These are phyloP conservation scores for Phycomyces nitens DNA, from an alignment of 192 early-diverging fungal species.

Conservation along the genomic window DNA sequence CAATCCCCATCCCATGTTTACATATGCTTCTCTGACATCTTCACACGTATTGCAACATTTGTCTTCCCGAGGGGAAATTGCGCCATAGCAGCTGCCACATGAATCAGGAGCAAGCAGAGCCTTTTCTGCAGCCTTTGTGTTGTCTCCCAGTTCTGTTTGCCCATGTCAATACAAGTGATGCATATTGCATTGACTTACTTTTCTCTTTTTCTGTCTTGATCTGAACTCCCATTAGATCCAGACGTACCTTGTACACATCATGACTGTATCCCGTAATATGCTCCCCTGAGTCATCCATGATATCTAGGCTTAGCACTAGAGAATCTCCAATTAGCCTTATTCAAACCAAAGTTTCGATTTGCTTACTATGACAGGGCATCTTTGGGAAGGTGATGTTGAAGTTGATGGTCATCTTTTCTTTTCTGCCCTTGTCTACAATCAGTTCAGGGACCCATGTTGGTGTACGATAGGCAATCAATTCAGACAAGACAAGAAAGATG, in stretches of 20 bases:
- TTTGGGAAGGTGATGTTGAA: conserved; percentile 89
- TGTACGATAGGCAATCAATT: conserved; percentile 77
- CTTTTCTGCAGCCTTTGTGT: conserved; percentile 30
- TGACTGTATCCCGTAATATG: conserved; percentile 76
- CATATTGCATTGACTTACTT: conserved; percentile 37
- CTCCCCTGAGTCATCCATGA: conserved; percentile 93
- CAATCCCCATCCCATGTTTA: conserved; percentile 80
- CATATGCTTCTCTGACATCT: conserved; percentile 84
- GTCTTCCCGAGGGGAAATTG: conserved; percentile 45
- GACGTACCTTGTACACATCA: conserved; percentile 77
- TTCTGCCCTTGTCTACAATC: conserved; percentile 78
- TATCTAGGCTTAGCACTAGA: conserved; percentile 84
- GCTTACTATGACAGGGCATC: conserved; percentile 80
- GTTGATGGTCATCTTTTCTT: conserved; percentile 86
- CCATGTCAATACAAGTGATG: background rate
- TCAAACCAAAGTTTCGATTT: conserved; percentile 7
- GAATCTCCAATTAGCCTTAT: background rate
- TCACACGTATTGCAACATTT: conserved; percentile 96
- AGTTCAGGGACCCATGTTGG: conserved; percentile 68
- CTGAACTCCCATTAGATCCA: conserved; percentile 62
- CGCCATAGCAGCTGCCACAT: conserved; percentile 93
- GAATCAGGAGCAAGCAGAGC: conserved; percentile 41
- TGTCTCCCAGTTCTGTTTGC: conserved; percentile 53
- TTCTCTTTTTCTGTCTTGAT: conserved; percentile 54
- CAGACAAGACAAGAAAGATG: conserved; percentile 69